A percentile compares a stretch with the other conserved stretches of the same genome.
phyloP scores from a whole-genome alignment of 371 early-diverging fungal species.

The Lichtheimia ramosa region DNA sequence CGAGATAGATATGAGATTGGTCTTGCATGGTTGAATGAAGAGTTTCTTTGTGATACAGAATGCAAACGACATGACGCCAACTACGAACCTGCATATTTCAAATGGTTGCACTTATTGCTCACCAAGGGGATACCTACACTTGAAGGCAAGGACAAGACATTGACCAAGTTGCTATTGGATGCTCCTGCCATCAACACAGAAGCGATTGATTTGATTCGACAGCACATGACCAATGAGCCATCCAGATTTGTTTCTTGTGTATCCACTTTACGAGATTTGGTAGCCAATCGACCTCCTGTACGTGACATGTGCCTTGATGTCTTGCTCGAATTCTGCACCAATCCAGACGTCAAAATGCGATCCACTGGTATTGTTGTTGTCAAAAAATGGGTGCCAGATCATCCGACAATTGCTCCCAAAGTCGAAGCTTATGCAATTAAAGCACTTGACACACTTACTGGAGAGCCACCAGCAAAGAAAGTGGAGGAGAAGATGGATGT shows the following conservation, averaged over 20 bases:
- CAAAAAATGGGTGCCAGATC: conserved; percentile 64
- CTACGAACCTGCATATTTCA: conserved; percentile 30
- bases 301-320: conserved; percentile 35
- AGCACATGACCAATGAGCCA: conserved; percentile 31
- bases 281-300: conserved; percentile 26
- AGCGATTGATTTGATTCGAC: conserved; percentile 26
- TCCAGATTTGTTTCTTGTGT: conserved; percentile 43
- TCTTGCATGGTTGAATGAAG: conserved; percentile 46
- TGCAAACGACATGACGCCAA: conserved; percentile 5
- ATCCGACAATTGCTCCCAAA: conserved; percentile 38
- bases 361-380: conserved; percentile 59
- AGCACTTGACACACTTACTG: conserved; percentile 38
- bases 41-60: conserved; percentile 27
- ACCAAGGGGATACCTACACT: conserved; percentile 30
- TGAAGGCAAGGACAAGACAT: conserved; percentile 32
- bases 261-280: conserved; percentile 37
- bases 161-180: conserved; percentile 39
- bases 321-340: conserved; percentile 32
- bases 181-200: conserved; percentile 39
- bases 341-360: conserved; percentile 41
- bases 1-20: conserved; percentile 39
- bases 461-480: conserved; percentile 22
- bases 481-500: conserved; percentile 3
- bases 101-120: conserved; percentile 36
- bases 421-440: conserved; percentile 56